These are phyloP conservation scores for Anaeromyces robustus DNA, from an alignment of 192 early-diverging fungal genomes.

Conservation along the genomic window DNA sequence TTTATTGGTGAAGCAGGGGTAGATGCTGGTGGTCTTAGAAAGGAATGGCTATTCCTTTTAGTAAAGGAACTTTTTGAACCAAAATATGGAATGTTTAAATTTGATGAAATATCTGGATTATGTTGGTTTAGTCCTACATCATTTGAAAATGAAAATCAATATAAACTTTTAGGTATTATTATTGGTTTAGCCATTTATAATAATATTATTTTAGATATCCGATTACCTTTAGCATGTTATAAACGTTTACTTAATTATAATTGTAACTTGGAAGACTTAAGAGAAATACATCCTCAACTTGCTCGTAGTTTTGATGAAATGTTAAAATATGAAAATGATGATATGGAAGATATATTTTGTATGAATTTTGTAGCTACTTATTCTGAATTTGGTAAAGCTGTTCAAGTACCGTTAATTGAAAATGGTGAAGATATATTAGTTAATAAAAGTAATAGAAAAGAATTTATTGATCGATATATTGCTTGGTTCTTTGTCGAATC, in stretches of 20 bases:
- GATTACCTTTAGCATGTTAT: constrained; percentile 69
- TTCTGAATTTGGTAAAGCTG: not conserved
- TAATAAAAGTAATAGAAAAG: not conserved
- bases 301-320: constrained; percentile 61
- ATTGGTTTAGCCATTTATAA: constrained; percentile 89
- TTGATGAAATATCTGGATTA: constrained; percentile 63
- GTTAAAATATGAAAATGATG: constrained; percentile 47
- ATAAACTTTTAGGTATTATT: constrained; percentile 69
- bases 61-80: constrained; percentile 75
- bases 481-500: not conserved
- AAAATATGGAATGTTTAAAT: constrained; percentile 68
- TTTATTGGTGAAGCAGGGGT: constrained; percentile 45
- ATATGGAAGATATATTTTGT: constrained; percentile 63
- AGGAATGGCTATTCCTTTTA: constrained; percentile 85
- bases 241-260: constrained; percentile 65
- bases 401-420: not conserved
- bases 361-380: constrained; percentile 38
- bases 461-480: not conserved
- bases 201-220: constrained; percentile 77
- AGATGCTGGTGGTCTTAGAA: constrained; percentile 85
- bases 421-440: not conserved
- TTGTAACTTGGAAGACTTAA: constrained; percentile 55
- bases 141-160: constrained; percentile 50
- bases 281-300: constrained; percentile 56
- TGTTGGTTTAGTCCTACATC: constrained; percentile 59